These are phyloP conservation scores for Pichia manshurica DNA, from an alignment of 805 yeast species.

Conservation along the genomic window DNA sequence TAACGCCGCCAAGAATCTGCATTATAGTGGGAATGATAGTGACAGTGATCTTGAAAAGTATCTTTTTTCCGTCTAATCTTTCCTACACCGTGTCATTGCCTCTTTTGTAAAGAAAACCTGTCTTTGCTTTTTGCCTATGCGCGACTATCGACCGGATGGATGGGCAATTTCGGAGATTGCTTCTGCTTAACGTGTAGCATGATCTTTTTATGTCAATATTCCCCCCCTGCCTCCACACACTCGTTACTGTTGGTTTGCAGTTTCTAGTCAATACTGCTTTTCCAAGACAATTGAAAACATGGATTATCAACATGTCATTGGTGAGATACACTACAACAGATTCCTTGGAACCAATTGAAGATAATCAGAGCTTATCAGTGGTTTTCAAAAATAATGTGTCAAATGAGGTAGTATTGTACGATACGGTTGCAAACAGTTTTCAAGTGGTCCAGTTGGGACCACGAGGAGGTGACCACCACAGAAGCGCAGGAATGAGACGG, in stretches of 20 bases:
- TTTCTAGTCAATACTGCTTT: not conserved
- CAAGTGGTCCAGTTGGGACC: constrained; percentile 19
- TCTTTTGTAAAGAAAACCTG: too few relatives aligned
- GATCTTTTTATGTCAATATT: too few relatives aligned
- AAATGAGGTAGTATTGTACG: constrained; percentile 28
- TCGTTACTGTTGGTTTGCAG: too few relatives aligned
- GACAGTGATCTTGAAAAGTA: constrained; percentile 7
- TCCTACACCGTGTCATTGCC: not conserved
- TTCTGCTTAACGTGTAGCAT: not conserved
- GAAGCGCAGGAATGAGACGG: not conserved
- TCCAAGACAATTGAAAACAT: too few relatives aligned
- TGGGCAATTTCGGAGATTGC: not conserved
- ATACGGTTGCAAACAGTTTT: constrained; percentile 24
- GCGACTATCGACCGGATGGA: not conserved
- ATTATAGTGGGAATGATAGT: not conserved
- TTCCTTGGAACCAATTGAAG: not conserved
- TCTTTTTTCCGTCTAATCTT: constrained; percentile 4
- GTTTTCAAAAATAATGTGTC: constrained; percentile 20
- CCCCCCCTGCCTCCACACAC: not conserved
- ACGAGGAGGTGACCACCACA: too few relatives aligned
- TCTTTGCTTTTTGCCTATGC: too few relatives aligned
- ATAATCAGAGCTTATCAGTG: constrained; percentile 6
- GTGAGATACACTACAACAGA: constrained; percentile 15
- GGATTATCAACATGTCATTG: constrained; percentile 14
- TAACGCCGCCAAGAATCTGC: not conserved